Evolutionary conservation across 768 basidiomycete genomes (phyloP), one percentile per base, ranked within the genome.

Genomic region (Hygrocybe coccinea): DNA sequence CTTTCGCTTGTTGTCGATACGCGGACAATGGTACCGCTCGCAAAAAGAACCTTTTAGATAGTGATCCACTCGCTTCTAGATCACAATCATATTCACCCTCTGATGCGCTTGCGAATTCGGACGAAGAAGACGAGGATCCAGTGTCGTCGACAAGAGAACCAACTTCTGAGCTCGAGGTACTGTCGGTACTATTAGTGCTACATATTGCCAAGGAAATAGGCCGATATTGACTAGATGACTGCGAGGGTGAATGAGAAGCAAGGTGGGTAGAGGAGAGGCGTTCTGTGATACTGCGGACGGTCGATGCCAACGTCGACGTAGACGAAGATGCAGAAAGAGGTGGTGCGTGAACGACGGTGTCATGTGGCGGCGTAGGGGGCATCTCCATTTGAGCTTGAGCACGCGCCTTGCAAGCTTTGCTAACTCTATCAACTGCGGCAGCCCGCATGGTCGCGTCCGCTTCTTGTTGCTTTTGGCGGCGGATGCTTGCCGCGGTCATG

Each of bases 91-190:
- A 71, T 19, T 76, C 73, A 38, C 76, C 76, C 56, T 83, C 82
- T 19, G 82, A 80, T 56, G 78, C 79, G 39, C 74, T 76, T 56
- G 77, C 79, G 52, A 71, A 69, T 8, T 76, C 79, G 55, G 79
- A 80, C 24, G 76, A 75, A 3, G 80, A 84, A 38, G 79, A 81
- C 11, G 81, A 82, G 11, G 82, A 84, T 24, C 78, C 80, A 19
- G 76, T 79, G 59, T 86, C 83, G 57, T 86, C 84, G n/a, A 79
- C 78, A 45, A 86, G 69, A 24, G 82, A 85, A 55, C 77, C 81
- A 63, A 83, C 73, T 50, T 86, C 86, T 2, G 85, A 85, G 35
- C 75, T 75, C 2, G 69, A 68, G 48, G 67, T 59, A 11, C 74
- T 74, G 45, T 76, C 76, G 25, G 70, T 69, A 60, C 74, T 79